A percentile compares a stretch with the other conserved stretches of the same genome.
phyloP scores from a whole-genome alignment of 768 basidiomycete genomes.

The Lactarius trivialis region DNA sequence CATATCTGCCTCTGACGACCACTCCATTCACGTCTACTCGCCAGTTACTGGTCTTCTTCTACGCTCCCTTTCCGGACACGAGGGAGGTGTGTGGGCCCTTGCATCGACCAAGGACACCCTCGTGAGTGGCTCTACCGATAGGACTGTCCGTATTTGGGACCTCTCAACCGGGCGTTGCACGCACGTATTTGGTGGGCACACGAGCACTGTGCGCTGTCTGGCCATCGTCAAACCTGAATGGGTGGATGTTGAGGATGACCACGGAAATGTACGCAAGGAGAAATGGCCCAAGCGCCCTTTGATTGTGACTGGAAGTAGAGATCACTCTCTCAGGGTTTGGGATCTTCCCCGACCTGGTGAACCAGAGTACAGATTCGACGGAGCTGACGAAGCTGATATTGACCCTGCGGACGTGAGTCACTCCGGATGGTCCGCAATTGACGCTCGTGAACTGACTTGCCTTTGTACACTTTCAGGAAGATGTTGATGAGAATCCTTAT shows the following conservation, averaged over 20 bases:
- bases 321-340: conserved; percentile 63
- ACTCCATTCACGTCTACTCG: conserved; percentile 91
- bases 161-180: conserved; percentile 72
- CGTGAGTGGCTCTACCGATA: conserved; percentile 90
- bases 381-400: conserved; percentile 52
- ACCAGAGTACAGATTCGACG: conserved; percentile 64
- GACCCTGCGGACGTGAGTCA: conserved; percentile 46
- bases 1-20: conserved; percentile 95
- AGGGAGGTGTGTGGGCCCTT: conserved; percentile 97
- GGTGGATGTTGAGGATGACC: conserved; percentile 65
- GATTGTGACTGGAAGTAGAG: conserved; percentile 68
- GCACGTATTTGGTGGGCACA: conserved; percentile 94
- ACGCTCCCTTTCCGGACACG: conserved; percentile 78
- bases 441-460: not conserved
- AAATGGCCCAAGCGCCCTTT: conserved; percentile 66
- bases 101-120: conserved; percentile 81
- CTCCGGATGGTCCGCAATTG: not conserved
- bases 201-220: conserved; percentile 91
- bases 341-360: conserved; percentile 61
- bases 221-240: conserved; percentile 93
- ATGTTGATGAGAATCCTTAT: conserved; percentile 77
- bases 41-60: conserved; percentile 74
- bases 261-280: conserved; percentile 56
- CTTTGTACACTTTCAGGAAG: conserved; percentile 40
- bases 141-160: conserved; percentile 91